These are phyloP conservation scores for Lodderomyces parapsilosis DNA, from an alignment of 1,139 yeast genomes.

Conservation along the genomic window DNA sequence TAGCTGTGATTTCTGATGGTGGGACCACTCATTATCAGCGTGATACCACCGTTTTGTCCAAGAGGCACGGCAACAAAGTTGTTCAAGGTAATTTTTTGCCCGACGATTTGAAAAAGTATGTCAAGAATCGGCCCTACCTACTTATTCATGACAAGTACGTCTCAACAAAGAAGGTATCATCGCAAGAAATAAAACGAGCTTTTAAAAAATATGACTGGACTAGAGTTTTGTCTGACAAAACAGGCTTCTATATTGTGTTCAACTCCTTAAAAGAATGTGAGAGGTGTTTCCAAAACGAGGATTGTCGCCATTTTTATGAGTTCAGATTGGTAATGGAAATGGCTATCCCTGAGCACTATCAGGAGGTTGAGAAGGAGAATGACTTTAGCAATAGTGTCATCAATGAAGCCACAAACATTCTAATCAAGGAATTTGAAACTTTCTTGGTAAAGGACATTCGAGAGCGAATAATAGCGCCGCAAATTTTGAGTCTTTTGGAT, in stretches of 20 bases:
- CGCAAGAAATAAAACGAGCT: constrained; percentile 53
- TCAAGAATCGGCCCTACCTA: constrained; percentile 57
- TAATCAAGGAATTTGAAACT: constrained; percentile 62
- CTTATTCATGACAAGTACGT: constrained; percentile 54
- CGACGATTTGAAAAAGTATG: constrained; percentile 41
- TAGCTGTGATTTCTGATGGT: constrained; percentile 2
- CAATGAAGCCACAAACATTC: constrained; percentile 58
- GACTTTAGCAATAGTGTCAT: constrained; percentile 24
- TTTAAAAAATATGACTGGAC: constrained; percentile 63
- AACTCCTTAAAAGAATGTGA: constrained; percentile 63
- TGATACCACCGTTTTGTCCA: constrained; percentile 37
- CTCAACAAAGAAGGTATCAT: constrained; percentile 48
- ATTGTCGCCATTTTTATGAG: constrained; percentile 54
- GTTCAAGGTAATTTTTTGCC: constrained; percentile 42
- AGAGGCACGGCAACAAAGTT: constrained; percentile 30
- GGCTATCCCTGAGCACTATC: constrained; percentile 39
- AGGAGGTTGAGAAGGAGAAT: constrained; percentile 12
- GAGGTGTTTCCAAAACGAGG: constrained; percentile 64
- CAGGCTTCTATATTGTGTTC: constrained; percentile 74
- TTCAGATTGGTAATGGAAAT: constrained; percentile 58
- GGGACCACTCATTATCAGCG: constrained; percentile 18
- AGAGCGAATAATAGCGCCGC: constrained; percentile 73
- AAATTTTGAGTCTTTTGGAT: constrained; percentile 59
- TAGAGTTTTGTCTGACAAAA: constrained; percentile 56
- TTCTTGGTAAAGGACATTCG: constrained; percentile 71